A percentile compares a stretch with the other conserved stretches of the same genome.
Conservation (phyloP, 768 basidiomycete genomes). For the Phlegmacium glaucopus region DNA sequence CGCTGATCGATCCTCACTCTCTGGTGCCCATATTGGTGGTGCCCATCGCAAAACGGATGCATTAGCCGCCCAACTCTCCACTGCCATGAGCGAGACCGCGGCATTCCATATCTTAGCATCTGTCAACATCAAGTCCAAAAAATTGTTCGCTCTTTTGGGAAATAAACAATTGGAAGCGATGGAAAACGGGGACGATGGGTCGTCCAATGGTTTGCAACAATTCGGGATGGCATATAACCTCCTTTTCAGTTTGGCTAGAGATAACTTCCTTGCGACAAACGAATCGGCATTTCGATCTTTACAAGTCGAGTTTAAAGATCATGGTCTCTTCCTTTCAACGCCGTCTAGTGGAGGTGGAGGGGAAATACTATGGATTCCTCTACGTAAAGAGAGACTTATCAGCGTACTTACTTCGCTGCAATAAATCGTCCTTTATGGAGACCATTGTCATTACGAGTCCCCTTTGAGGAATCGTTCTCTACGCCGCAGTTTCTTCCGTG, state of each 20-base stretch:
- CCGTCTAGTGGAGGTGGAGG: slow-evolving; percentile 42
- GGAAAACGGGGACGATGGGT: slow-evolving; percentile 33
- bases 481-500: no score
- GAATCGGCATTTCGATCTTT: slow-evolving; percentile 81
- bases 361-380: slow-evolving; percentile 83
- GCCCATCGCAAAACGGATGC: slow-evolving; percentile 31
- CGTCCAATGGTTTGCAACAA: slow-evolving; percentile 42
- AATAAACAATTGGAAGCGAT: slow-evolving; percentile 63
- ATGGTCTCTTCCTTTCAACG: slow-evolving; percentile 68
- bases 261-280: slow-evolving; percentile 85
- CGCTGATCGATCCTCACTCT: slow-evolving; percentile 60
- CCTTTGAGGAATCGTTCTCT: no score
- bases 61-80: slow-evolving; percentile 29
- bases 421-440: not conserved
- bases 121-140: slow-evolving; percentile 84
- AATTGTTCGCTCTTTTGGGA: slow-evolving; percentile 73
- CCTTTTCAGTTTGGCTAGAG: slow-evolving; percentile 71
- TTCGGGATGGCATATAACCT: slow-evolving; percentile 62
- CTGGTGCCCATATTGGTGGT: slow-evolving; percentile 46
- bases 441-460: no score
- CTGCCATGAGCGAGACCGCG: slow-evolving; percentile 68
- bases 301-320: slow-evolving; percentile 89
- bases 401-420: slow-evolving; percentile 33
- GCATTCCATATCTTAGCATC: slow-evolving; percentile 80
- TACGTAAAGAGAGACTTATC: slow-evolving; percentile 71